A percentile compares a stretch with the other conserved stretches of the same genome.
These are phyloP conservation scores for Leccinum fuscescens DNA, from an alignment of 1,284 basidiomycete genomes.

Conservation along the genomic window DNA sequence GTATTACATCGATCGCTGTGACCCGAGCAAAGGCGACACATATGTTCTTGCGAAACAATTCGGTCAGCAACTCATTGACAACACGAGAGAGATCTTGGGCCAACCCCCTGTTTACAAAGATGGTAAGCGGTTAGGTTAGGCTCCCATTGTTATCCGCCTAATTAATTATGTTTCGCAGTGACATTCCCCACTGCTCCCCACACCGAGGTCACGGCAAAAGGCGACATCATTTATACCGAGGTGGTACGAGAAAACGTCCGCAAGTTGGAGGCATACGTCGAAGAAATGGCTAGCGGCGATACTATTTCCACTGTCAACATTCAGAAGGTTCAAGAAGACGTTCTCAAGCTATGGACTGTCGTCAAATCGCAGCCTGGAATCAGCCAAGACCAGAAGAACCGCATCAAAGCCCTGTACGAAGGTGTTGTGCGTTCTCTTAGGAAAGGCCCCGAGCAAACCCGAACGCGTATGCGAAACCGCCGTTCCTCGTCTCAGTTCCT, in stretches of 20 bases:
- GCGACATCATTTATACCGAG: slow-evolving; percentile 93
- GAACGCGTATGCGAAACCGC: slow-evolving; percentile 62
- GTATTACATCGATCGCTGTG: slow-evolving; percentile 86
- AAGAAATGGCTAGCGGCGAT: slow-evolving; percentile 29
- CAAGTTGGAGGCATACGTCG: slow-evolving; percentile 96
- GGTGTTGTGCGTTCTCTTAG: slow-evolving; percentile 86
- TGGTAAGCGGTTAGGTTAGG: slow-evolving; percentile 50
- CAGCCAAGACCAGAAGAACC: slow-evolving; percentile 94
- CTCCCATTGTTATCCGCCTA: background rate
- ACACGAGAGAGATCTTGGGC: slow-evolving; percentile 84
- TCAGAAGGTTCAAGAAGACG: too few species aligned
- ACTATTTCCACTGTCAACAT: too few species aligned
- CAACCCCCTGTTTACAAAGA: slow-evolving; percentile 90
- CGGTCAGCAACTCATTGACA: slow-evolving; percentile 93
- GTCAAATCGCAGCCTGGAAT: slow-evolving; percentile 97
- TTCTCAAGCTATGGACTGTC: slow-evolving; percentile 77
- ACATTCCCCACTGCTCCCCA: slow-evolving; percentile 98
- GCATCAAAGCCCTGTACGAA: slow-evolving; percentile 95
- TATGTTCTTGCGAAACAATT: slow-evolving; percentile 96
- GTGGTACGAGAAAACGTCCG: slow-evolving; percentile 94
- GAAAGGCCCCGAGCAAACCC: slow-evolving; percentile 60
- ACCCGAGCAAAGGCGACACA: slow-evolving; percentile 83
- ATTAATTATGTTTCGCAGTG: slow-evolving; percentile 46
- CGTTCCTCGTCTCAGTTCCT: slow-evolving; percentile 94
- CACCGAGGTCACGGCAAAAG: slow-evolving; percentile 90